Base-by-base conservation (phyloP, 2,329 filamentous ascomycete genomes). In the Fusarium humuli region DNA sequence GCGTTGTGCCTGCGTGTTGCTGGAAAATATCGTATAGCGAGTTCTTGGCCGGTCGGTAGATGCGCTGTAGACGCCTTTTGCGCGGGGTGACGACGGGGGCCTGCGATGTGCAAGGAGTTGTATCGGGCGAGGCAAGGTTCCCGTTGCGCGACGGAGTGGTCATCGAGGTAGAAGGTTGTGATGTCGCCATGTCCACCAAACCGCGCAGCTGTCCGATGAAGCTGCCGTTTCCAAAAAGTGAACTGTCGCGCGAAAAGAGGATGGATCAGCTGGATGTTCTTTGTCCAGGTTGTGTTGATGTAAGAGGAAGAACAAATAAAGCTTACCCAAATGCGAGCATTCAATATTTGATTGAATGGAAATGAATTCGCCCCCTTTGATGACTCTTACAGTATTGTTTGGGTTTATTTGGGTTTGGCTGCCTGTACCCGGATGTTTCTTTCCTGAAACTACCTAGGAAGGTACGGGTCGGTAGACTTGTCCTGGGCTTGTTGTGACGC, bases 11-110 rank as follows among this genome's bases (percentile, higher is more conserved):
- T 34, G 81, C 76, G 71, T 88, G 74, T 23, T 84, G 79, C 64
- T 84, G 82, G 64, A 89, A 79, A 46, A 87, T 80, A 65, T 86
- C 85, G 72, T 83, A 85, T 23, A 89, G 78, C 0, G 87, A 89
- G 22, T 83, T 83, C 22, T 79, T 76, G 46, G 83, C 81, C 1
- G 85, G 83, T 5, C 78, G 79, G 12, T 75, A 81, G 41, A 81
- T 78, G 58, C 75, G 75, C 65, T 77, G 74, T 41, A 71, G 73
- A 49, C 62, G 75, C 58, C 71, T 73, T 66, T 69, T 75, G 57
- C 73, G 69, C 22, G 64, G 70, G 30, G 69, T 57, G 16, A 59
- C 50, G 20, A 62, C 60, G 29, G 76, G 69, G 53, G 57, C 50
- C 48, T 78, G 74, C 13, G 74, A 75, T 10, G 70, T 76, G n/a